Evolutionary conservation across 1,139 yeast genomes (phyloP).

Genomic region (Yamadazyma conglobata): DNA sequence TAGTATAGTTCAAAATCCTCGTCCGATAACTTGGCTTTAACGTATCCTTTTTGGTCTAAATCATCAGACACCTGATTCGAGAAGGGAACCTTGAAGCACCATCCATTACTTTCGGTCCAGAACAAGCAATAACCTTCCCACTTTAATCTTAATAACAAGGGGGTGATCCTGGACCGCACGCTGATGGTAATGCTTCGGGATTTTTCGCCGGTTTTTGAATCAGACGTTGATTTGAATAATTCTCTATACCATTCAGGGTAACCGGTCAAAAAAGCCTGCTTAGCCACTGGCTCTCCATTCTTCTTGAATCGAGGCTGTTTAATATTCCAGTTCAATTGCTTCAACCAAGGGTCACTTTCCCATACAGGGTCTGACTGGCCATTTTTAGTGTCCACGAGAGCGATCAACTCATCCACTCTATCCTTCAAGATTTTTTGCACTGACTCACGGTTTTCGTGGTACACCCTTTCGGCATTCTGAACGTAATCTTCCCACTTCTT

Average conservation of each 20-base stretch:
- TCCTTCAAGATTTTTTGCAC: constrained; percentile 58
- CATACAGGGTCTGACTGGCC: constrained; percentile 27
- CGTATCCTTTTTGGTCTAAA: constrained; percentile 53
- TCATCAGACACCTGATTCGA: constrained; percentile 32
- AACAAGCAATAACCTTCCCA: constrained; percentile 85
- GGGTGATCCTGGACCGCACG: constrained; percentile 71
- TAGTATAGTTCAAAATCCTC: constrained; percentile 21
- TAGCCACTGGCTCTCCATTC: constrained; percentile 71
- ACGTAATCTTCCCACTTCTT: constrained; percentile 71
- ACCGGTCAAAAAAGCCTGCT: constrained; percentile 78
- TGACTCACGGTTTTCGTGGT: constrained; percentile 52
- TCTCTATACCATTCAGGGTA: constrained; percentile 93
- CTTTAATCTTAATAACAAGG: constrained; percentile 67
- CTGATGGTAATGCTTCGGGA: constrained; percentile 52
- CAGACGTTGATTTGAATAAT: constrained; percentile 47
- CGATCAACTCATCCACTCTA: constrained; percentile 60
- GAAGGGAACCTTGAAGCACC: constrained; percentile 74
- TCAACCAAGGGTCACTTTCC: constrained; percentile 78
- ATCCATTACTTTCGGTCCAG: constrained; percentile 79
- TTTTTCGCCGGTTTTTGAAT: constrained; percentile 22
- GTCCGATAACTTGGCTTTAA: constrained; percentile 32
- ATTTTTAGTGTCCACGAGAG: constrained; percentile 25
- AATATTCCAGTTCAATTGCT: constrained; percentile 84
- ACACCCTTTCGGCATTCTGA: constrained; percentile 62
- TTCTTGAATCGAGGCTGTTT: constrained; percentile 61